Evolutionary conservation across 148 eudicot genomes (phyloP).

Genomic region (Persicaria maculosa): DNA sequence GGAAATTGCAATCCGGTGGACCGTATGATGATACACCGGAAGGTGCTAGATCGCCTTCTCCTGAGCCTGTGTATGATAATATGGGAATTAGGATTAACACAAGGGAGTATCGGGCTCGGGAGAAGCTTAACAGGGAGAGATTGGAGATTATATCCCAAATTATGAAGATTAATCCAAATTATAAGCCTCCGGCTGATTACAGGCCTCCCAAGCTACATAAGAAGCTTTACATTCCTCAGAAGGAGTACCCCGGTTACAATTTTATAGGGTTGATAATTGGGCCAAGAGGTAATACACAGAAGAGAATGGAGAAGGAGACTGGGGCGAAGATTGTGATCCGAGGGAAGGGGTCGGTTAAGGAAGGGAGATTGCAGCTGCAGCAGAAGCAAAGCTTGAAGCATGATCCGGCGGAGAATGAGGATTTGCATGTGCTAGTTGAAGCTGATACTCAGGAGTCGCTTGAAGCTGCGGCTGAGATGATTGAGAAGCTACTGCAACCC

Average conservation of each 20-base stretch:
- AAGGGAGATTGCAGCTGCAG: conserved; percentile 46
- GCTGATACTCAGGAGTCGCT: conserved; percentile 79
- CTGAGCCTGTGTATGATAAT: conserved; percentile 77
- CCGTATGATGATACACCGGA: conserved; percentile 79
- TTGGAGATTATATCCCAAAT: conserved; percentile 70
- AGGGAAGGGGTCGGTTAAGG: conserved; percentile 82
- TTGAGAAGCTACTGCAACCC: conserved; percentile 80
- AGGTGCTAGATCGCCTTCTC: conserved; percentile 87
- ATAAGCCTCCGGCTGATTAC: conserved; percentile 83
- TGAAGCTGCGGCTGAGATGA: conserved; percentile 90
- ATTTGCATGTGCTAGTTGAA: conserved; percentile 88
- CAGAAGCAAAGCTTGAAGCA: conserved; percentile 74
- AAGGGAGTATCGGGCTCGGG: conserved; percentile 73
- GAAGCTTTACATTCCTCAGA: conserved; percentile 85
- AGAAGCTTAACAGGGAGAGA: conserved; percentile 60
- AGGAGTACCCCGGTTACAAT: conserved; percentile 82
- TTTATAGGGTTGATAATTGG: conserved; percentile 87
- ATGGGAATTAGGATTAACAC: conserved; percentile 83
- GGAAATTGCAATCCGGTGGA: conserved; percentile 58
- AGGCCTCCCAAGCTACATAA: conserved; percentile 76
- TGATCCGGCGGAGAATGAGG: conserved; percentile 83
- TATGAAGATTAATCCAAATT: conserved; percentile 69
- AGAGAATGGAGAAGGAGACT: conserved; percentile 83
- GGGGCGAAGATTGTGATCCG: conserved; percentile 89
- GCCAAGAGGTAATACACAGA: conserved; percentile 92